Base-by-base conservation (phyloP, 2,329 filamentous ascomycete genomes). In the Fusarium luffae region DNA sequence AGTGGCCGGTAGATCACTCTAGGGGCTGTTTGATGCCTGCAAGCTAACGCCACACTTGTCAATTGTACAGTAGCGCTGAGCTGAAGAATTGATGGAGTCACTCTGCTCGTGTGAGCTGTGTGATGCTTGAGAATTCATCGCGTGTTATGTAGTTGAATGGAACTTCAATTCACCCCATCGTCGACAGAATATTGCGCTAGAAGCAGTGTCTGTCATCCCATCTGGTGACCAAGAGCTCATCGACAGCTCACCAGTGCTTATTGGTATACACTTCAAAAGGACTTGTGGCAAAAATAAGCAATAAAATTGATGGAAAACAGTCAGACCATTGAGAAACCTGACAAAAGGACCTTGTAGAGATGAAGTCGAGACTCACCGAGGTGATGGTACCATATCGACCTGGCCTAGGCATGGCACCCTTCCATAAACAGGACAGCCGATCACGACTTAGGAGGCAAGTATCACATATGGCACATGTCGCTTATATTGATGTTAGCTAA, bases 1-100 rank as follows among this genome's bases (percentile, higher is more conserved):
- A 59, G 59, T 14, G 27, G 30, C 61, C 40, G 51, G 59, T 8
- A 41, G 43, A 64, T 64, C 59, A 50, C 50, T 14, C 21, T 46
- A 59, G 61, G 34, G 25, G 21, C 28, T 23, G 32, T 30, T 14
- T 30, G 21, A 40, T 19, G 19, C 27, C 47, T 48, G 10, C 4
- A 43, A 67, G 46, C 57, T 52, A 69, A 52, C 61, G 58, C 66
- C 62, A 70, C 66, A 58, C 37, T 34, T 34, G 61, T 54, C 54
- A 66, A 61, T 16, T 43, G 19, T 23, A 54, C n/a, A 40, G 54
- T 66, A 60, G 61, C 30, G 37, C n/a, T 21, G 7, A 19, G 16
- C 21, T 19, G 11, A 25, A 37, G 16, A 37, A 50, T 23, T 25
- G 21, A 37, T 37, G 32, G 14, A 37, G 34, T n/a, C 34, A 37